These are phyloP conservation scores for Colletotrichum sp. DNA, from an alignment of 2,329 filamentous ascomycete genomes.

Conservation along the genomic window DNA sequence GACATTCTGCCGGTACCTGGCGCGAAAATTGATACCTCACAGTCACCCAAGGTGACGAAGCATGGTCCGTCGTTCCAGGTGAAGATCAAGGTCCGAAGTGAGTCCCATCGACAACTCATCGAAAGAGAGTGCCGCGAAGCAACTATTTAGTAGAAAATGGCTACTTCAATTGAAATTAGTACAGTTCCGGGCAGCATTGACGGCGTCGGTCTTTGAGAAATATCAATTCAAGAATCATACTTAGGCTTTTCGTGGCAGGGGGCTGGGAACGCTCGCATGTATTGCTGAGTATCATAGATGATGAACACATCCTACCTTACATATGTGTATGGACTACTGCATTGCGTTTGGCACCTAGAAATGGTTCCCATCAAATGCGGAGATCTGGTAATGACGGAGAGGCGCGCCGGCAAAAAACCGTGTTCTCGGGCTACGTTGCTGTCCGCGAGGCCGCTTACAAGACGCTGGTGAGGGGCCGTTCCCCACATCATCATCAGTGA, in stretches of 20 bases:
- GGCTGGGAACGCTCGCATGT: too few species aligned
- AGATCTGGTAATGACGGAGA: too few species aligned
- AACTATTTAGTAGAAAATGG: background rate
- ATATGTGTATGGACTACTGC: too few species aligned
- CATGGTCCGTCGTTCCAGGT: background rate
- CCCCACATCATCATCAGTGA: background rate
- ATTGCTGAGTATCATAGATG: too few species aligned
- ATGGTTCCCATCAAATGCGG: too few species aligned
- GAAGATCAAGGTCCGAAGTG: background rate
- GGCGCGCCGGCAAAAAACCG: too few species aligned
- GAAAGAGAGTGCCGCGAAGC: background rate
- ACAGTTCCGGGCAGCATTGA: too few species aligned
- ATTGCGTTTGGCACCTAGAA: accelerated
- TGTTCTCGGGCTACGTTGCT: background rate
- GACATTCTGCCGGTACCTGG: background rate
- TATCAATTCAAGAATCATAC: background rate
- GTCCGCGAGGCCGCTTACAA: background rate
- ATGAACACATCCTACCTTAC: too few species aligned
- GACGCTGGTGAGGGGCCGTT: background rate
- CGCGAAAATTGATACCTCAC: background rate
- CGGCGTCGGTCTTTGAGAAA: background rate
- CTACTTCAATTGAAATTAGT: too few species aligned
- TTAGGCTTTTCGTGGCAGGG: too few species aligned
- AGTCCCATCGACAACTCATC: background rate
- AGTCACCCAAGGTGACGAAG: background rate